Base-by-base conservation (phyloP, 1,139 yeast species). In the Hyphopichia wangnamkhiaoensis region DNA sequence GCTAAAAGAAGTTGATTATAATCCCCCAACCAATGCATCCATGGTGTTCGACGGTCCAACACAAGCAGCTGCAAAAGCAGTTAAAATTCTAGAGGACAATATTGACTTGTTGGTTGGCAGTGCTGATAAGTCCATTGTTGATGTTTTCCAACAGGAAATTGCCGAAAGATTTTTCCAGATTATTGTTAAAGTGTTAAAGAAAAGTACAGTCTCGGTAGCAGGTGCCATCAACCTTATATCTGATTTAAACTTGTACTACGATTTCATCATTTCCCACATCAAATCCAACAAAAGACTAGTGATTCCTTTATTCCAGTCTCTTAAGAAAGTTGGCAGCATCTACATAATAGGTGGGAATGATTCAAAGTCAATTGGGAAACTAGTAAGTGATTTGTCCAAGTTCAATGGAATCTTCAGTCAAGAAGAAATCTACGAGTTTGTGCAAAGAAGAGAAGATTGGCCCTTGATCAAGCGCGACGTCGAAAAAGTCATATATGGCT, bases 401-500 rank as follows among this genome's bases (percentile, higher is more conserved):
- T 93, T 90, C 60, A 85, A 90, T 49, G 97, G 98, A 2, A 81
- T 91, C 5, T 84, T 93, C 57, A 80, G 84, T 30, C 96, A 95
- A 37, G 98, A 93, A 52, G 98, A 93, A 52, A 84, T 93, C 20
- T 86, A 88, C 54, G 96, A 90, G 54, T 87, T 91, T 65, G 95
- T 90, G 3, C 93, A 87, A 52, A 71, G 95, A 45, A 71, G 98
- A 41, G 77, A 82, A 34, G 98, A 93, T 56, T 93, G 98, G 98
- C 63, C 76, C 0, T 56, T 69, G 33, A 87, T 93, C 31, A 81
- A 79, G 49, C 72, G 74, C 45, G 89, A 86, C 42, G 98, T 93
- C 5, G 98, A 93, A 58, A 88, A 84, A 57, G 93, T 88, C n/a
- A 87, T 93, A 83, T 93, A 90, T 54, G 98, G 98, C 0, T 73